Conservation (phyloP, 2,329 filamentous ascomycete genomes). For the Bipolaris gigantea region DNA sequence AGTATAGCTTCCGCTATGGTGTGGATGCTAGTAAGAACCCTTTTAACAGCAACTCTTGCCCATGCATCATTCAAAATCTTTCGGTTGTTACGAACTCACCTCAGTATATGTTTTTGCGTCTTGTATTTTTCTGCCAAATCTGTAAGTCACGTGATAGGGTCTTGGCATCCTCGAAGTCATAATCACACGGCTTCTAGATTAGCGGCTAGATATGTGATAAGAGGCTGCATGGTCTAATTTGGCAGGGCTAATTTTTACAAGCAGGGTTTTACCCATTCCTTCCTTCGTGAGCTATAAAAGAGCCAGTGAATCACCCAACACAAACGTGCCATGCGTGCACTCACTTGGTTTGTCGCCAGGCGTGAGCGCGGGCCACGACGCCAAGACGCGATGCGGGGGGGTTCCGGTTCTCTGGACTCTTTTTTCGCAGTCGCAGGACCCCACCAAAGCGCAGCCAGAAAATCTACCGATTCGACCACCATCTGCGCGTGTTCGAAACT, state of each 20-base stretch:
- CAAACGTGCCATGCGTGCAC: background rate
- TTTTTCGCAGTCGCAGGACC: constrained; percentile 14
- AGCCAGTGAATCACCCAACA: background rate
- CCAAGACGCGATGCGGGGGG: constrained; percentile 10
- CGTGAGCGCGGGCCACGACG: constrained; percentile 5
- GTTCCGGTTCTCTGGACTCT: constrained; percentile 7
- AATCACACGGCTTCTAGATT: background rate
- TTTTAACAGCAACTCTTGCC: background rate
- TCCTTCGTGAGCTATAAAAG: background rate
- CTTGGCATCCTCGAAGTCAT: background rate
- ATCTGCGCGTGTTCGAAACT: constrained; percentile 16
- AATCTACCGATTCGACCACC: constrained; percentile 13
- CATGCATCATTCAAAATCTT: background rate
- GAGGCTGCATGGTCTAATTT: background rate
- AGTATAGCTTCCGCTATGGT: background rate
- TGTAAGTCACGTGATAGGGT: too few relatives aligned
- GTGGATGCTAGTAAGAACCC: background rate
- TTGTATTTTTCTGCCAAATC: too few relatives aligned
- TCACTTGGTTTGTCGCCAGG: constrained; percentile 1
- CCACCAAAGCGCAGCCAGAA: constrained; percentile 17
- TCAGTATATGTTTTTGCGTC: too few relatives aligned
- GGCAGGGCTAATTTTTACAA: background rate
- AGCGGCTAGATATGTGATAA: background rate
- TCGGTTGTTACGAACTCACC: background rate
- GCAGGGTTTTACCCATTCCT: background rate